These are phyloP conservation scores for Biancaea sappan DNA, from an alignment of 306 rosid genomes.

Conservation along the genomic window DNA sequence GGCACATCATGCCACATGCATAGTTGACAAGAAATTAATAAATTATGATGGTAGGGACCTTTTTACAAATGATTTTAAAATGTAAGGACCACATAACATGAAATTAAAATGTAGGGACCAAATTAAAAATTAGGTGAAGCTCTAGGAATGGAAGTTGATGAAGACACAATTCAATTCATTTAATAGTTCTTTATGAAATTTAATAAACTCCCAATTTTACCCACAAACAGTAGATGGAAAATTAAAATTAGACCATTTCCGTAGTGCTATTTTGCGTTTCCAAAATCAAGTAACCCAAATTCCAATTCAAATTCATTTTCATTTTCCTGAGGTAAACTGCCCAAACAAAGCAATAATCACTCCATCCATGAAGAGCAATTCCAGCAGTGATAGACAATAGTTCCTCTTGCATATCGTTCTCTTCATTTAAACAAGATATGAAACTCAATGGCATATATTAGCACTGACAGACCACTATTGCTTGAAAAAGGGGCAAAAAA, in stretches of 20 bases:
- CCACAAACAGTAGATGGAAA: not conserved
- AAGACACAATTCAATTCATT: not conserved
- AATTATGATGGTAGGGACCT: too few species aligned
- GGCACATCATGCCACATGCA: too few species aligned
- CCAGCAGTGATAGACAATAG: not conserved
- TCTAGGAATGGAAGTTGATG: too few species aligned
- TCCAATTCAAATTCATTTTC: not conserved
- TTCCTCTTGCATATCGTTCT: not conserved
- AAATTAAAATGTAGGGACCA: too few species aligned
- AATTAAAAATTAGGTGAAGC: too few species aligned
- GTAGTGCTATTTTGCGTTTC: not conserved
- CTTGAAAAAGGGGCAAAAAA: constrained; percentile 1
- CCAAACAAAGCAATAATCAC: not conserved
- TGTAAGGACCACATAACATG: too few species aligned
- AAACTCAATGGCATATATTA: not conserved
- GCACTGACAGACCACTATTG: not conserved
- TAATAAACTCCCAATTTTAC: not conserved
- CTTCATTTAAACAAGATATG: not conserved
- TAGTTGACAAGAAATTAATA: too few species aligned
- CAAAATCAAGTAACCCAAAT: not conserved
- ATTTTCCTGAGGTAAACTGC: not conserved
- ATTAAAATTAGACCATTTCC: not conserved
- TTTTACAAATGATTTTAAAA: too few species aligned
- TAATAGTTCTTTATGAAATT: not conserved
- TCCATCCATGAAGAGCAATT: not conserved